Percentiles rank a stretch among this genome's conserved stretches.
These are phyloP conservation scores for Pseudocercospora pini-densiflorae DNA, from an alignment of 2,329 filamentous ascomycete species.

Conservation along the genomic window DNA sequence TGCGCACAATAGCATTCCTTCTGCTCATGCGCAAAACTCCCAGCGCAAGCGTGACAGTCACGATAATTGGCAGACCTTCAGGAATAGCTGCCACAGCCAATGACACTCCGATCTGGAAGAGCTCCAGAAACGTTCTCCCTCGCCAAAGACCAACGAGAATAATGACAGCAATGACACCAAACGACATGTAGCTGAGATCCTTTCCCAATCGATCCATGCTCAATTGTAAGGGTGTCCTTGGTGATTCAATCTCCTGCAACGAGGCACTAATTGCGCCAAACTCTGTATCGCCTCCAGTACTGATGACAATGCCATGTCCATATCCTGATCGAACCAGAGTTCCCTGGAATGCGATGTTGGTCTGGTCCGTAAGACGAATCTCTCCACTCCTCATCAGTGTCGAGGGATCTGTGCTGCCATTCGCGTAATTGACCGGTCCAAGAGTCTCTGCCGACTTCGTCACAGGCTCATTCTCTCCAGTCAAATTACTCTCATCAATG, in stretches of 20 bases:
- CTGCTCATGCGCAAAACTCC: slow-evolving; percentile 97
- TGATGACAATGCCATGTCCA: slow-evolving; percentile 95
- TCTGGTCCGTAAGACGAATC: slow-evolving; percentile 72
- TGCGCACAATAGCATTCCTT: slow-evolving; percentile 91
- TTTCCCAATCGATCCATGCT: slow-evolving; percentile 98
- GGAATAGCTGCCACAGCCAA: slow-evolving; percentile 95
- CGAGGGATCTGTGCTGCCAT: slow-evolving; percentile 30
- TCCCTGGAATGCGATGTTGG: slow-evolving; percentile 98
- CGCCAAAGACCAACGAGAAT: slow-evolving; percentile 88
- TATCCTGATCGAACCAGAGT: slow-evolving; percentile 94
- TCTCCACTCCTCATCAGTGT: slow-evolving; percentile 56
- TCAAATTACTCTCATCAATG: slow-evolving; percentile 96
- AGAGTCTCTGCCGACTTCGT: slow-evolving; percentile 72
- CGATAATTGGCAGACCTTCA: slow-evolving; percentile 95
- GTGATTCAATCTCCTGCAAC: slow-evolving; percentile 92
- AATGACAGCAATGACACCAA: slow-evolving; percentile 91
- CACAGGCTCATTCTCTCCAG: slow-evolving; percentile 94
- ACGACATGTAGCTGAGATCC: slow-evolving; percentile 95
- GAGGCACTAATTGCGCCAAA: slow-evolving; percentile 97
- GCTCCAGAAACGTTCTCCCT: slow-evolving; percentile 86
- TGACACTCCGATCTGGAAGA: slow-evolving; percentile 97
- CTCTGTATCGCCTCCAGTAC: slow-evolving; percentile 89
- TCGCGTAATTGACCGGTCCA: slow-evolving; percentile 31
- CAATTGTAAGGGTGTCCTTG: slow-evolving; percentile 87
- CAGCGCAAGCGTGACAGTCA: slow-evolving; percentile 92